phyloP scores from a whole-genome alignment of 1,284 basidiomycete genomes.

The Wallemia ichthyophaga region DNA sequence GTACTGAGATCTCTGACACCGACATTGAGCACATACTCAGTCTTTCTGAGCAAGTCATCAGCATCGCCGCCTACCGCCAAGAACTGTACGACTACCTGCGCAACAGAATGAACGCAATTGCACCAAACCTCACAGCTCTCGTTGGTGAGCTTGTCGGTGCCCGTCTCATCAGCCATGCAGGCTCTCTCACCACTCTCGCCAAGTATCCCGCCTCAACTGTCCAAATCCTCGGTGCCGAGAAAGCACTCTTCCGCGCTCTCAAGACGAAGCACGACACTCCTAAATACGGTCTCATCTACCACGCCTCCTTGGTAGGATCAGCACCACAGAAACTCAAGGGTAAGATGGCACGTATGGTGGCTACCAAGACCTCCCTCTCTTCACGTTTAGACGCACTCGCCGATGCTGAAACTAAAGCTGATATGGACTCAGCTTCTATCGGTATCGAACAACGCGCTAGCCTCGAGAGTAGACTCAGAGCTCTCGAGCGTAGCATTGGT shows the following conservation, averaged over 20 bases:
- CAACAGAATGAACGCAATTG: conserved; percentile 90
- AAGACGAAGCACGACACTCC: conserved; percentile 99
- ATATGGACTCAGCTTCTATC: conserved; percentile 42
- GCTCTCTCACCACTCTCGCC: conserved; percentile 68
- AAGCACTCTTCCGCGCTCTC: conserved; percentile 85
- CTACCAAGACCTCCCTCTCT: conserved; percentile 83
- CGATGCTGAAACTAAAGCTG: conserved; percentile 68
- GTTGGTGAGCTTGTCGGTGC: conserved; percentile 94
- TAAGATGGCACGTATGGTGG: conserved; percentile 99
- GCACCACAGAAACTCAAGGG: conserved; percentile 95
- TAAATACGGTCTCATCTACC: conserved; percentile 92
- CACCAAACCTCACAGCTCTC: conserved; percentile 79
- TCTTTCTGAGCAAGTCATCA: conserved; percentile 87
- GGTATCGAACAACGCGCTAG: conserved; percentile 80
- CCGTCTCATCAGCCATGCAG: conserved; percentile 82
- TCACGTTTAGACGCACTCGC: conserved; percentile 89
- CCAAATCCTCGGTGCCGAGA: conserved; percentile 93
- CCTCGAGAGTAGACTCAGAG: conserved; percentile 72
- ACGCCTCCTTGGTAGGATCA: conserved; percentile 83
- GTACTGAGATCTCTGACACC: conserved; percentile 85
- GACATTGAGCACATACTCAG: conserved; percentile 86
- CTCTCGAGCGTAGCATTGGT: conserved; percentile 55
- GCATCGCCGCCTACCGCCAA: conserved; percentile 71
- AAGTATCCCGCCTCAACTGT: conserved; percentile 96
- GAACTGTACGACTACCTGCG: conserved; percentile 81